Evolutionary conservation across 2,329 filamentous ascomycete species (phyloP), one percentile per base, ranked within the genome.

Genomic region (Colletotrichum chrysophilum): DNA sequence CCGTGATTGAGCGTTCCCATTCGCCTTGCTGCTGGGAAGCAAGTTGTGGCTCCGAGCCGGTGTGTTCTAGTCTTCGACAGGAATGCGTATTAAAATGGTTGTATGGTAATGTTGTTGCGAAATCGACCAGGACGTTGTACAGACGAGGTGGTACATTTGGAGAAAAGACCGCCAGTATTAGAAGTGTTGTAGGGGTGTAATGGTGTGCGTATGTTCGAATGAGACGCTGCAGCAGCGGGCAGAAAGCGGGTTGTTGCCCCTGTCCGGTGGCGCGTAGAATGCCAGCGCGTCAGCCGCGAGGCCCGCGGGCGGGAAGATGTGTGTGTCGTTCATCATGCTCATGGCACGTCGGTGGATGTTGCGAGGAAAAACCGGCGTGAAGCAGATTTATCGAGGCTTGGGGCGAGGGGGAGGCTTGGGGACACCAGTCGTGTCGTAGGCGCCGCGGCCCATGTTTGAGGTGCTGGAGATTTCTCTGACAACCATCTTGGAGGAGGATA

Each of bases 371-470:
- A 34, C 26, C 24, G 21, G 60, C 34, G 24, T 34, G 65, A 43
- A 26, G 62, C 34, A 18, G 65, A 66, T 77, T 84, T 83, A 86
- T 79, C 79, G 82, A 71, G 84, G 85, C 80, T 85, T 84, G 67
- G 85, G 85, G 66, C 83, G 84, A 70, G 85, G 86, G 32, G 85
- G 85, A 71, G 88, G 88, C 83, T 89, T 89, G 74, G 85, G 83
- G 28, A 89, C 83, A 62, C 87, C 87, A 28, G 88, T 89, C 77
- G 87, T 88, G 78, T 90, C 88, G 79, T 90, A 90, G 78, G 87
- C 88, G 74, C 88, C 88, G 74, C 88, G 85, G 76, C 87, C 88
- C 86, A 89, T 88, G 81, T 89, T 87, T 82, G 78, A 81, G 66
- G 81, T 80, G 76, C 78, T 81, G 67, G 75, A 76, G 58, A 81